Base-by-base conservation (phyloP, 1,284 basidiomycete genomes). In the Sanghuangporus weigelae region DNA sequence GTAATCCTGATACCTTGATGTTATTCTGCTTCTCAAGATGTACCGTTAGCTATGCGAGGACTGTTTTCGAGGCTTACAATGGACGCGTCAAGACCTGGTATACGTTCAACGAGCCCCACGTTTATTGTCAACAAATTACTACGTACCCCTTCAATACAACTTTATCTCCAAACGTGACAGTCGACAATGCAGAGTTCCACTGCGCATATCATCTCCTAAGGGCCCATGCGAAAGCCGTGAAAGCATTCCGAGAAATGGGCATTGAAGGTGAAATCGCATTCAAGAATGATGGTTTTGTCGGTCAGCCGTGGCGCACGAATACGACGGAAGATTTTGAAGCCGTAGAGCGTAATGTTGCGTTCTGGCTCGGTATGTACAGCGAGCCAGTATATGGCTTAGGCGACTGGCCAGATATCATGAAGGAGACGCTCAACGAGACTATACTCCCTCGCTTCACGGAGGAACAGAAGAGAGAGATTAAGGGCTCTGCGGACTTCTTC, bases 91-190 rank as follows among this genome's bases (percentile, higher is more conserved):
- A 80, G 63, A 81, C 77, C 49, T 82, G 79, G 78, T 78, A 78
- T 67, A 82, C 80, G 0, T 82, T 82, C 73, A 81, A 82, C 62
- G 80, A 81, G 65, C 80, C 80, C 23, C 73, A 74, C 14, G 77
- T 79, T 1, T 79, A 72, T 64, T 81, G 79, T 65, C 63, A 69
- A 38, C 74, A 75, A 66, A 62, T 77, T 44, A 72, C 68, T 0
- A 70, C 71, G 7, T 79, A 77, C 69, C 78, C 79, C 2, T 81
- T 80, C 70, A 78, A 79, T 66, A 66, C 68, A 12, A 72, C 75
- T 1, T 71, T 79, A 49, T 72, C 79, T n/a, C 70, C 75, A 7
- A 76, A 77, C 0, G 74, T 81, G 48, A 79, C 79, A 54, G 48
- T 73, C 3, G 73, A 76, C 1, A 76, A 72, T 48, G 79, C 79